Evolutionary conservation across 2,329 filamentous ascomycete genomes (phyloP).

Genomic region (Cryphonectria radicalis): DNA sequence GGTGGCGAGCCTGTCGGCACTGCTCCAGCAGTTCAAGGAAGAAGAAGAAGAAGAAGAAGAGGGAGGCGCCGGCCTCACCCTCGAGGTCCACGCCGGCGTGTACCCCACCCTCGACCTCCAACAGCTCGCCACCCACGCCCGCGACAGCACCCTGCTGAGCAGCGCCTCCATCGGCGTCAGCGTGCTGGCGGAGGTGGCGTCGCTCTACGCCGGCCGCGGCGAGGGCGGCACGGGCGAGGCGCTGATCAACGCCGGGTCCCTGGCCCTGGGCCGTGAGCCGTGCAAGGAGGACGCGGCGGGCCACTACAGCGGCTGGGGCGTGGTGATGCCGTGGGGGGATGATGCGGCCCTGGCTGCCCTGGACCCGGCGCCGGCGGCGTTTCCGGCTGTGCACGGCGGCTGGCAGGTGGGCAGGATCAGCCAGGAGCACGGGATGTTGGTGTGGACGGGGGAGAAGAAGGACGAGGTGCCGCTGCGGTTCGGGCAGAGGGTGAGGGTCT

Average conservation of each 20-base stretch:
- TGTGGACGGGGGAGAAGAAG: constrained; percentile 58
- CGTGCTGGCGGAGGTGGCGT: constrained; percentile 73
- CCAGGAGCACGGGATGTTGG: constrained; percentile 78
- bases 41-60: constrained; percentile 30
- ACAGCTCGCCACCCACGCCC: constrained; percentile 73
- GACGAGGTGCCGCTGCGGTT: constrained; percentile 55
- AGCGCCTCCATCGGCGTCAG: constrained; percentile 66
- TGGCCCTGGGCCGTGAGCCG: constrained; percentile 74
- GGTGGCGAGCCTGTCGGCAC: constrained; percentile 39
- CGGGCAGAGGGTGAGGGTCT: constrained; percentile 71
- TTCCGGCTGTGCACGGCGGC: constrained; percentile 48
- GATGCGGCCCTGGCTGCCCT: constrained; percentile 35
- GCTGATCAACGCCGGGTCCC: constrained; percentile 68
- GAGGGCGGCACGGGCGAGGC: constrained; percentile 58
- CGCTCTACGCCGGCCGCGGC: constrained; percentile 66
- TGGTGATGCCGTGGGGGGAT: constrained; percentile 63
- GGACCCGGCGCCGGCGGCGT: constrained; percentile 44
- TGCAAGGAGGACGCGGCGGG: constrained; percentile 56
- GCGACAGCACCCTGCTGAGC: constrained; percentile 46
- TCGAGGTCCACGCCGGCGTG: constrained; percentile 78
- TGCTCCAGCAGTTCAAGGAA: constrained; percentile 44
- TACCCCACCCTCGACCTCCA: constrained; percentile 80
- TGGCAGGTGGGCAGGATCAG: constrained; percentile 75
- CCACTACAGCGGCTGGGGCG: constrained; percentile 71
- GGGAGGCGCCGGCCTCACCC: constrained; percentile 41